Conservation (phyloP, 768 basidiomycete genomes). For the Lentinus tigrinus region DNA sequence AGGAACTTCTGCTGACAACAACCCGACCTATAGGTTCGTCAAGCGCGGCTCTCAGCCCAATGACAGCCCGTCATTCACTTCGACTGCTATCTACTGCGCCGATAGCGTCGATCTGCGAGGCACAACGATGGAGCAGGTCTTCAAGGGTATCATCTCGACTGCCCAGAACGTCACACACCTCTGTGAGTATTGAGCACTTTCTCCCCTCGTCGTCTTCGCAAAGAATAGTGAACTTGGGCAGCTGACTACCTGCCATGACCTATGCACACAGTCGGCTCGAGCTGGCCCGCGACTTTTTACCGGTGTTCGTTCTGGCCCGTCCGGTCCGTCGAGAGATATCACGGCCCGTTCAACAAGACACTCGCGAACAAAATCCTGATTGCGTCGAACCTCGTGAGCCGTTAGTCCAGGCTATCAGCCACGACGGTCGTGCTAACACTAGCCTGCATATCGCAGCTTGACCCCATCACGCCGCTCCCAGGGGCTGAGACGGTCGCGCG, state of each 20-base stretch:
- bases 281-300: background rate
- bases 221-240: too few relatives aligned
- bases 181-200: background rate
- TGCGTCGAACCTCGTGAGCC: conserved; percentile 9
- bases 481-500: background rate
- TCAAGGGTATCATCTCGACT: background rate
- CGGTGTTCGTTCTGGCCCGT: conserved; percentile 1
- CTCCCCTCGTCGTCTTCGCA: background rate
- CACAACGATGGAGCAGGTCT: background rate
- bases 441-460: background rate
- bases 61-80: too few relatives aligned
- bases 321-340: conserved; percentile 12
- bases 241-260: too few relatives aligned
- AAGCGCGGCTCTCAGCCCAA: too few relatives aligned
- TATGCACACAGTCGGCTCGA: background rate
- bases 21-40: too few relatives aligned
- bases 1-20: too few relatives aligned
- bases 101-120: background rate
- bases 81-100: background rate
- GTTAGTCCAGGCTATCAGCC: too few relatives aligned
- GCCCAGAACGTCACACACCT: background rate
- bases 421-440: background rate
- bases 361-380: conserved; percentile 11
- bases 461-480: background rate
- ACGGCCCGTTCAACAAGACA: conserved; percentile 15